A percentile compares a stretch with the other conserved stretches of the same genome.
Conservation (phyloP, 306 rosid genomes). For the Ormosia emarginata region DNA sequence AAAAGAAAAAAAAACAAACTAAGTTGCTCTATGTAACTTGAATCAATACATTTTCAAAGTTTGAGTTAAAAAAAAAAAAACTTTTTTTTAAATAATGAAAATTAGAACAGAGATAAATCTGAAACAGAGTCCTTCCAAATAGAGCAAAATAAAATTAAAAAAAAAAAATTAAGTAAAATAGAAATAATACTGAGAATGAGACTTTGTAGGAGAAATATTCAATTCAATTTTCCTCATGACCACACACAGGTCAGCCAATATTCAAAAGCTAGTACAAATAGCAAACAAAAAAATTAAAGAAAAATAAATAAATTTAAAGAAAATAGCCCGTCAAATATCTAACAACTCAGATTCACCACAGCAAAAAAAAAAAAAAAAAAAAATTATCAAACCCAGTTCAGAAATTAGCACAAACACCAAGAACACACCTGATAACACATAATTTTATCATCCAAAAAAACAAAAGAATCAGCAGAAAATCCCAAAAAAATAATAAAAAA, state of each 20-base stretch:
- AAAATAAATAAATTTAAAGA: background rate
- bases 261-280: background rate
- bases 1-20: background rate
- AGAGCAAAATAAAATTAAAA: background rate
- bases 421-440: background rate
- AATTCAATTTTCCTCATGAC: background rate
- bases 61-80: background rate
- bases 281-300: background rate
- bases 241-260: background rate
- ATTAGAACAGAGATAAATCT: constrained; percentile 3
- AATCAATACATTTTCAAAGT: background rate
- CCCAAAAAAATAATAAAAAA: background rate
- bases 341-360: constrained; percentile 26
- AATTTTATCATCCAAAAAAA: background rate
- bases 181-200: constrained; percentile 10
- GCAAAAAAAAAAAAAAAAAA: background rate
- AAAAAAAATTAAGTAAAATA: background rate
- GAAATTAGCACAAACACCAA: background rate
- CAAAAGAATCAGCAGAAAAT: background rate
- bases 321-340: background rate
- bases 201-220: background rate
- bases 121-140: background rate
- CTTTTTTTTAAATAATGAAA: background rate
- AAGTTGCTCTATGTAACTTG: background rate
- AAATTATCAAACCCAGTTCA: background rate